Base-by-base conservation (phyloP, 2,329 filamentous ascomycete genomes). In the Fusarium sp. region DNA sequence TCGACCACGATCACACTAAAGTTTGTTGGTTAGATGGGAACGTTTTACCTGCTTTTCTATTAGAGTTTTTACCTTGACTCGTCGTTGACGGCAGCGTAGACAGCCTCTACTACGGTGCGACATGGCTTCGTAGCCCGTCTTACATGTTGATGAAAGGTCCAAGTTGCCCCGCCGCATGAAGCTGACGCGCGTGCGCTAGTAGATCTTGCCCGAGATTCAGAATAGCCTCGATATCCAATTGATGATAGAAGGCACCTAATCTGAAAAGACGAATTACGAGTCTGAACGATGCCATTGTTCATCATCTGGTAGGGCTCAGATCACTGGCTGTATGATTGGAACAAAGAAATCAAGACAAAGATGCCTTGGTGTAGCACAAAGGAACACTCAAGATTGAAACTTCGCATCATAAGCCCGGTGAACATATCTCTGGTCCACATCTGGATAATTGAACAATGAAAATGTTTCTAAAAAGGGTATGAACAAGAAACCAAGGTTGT, bases 1-100 rank as follows among this genome's bases (percentile, higher is more conserved):
- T 3, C 77, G 78, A 2, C 76, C 75, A 38, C 81, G 71, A 57
- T 84, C 83, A 51, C 82, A 84, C 71, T 75, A 36, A 36, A 24
- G 3, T 11, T 22, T 33, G 12, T 20, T 17, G 2, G 53, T 49
- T 6, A 70, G 55, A 38, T 24, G 49, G 2, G 31, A 12, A 33
- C 11, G 31, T 33, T 33, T 33, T 10, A n/a, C 31, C 31, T 33
- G 11, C 31, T 33, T 33, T 33, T 12, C 24, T 33, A 33, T 33
- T 33, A 10, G 10, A 33, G 11, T 1, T 33, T 33, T 33, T 33
- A 33, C 79, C 66, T 78, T 78, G 42, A 81, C 80, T 42, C 76
- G 71, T 24, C 80, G 72, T 60, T 81, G 77, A 35, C 78, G 77
- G 58, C 80, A 82, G 49, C 78, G 77, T 11, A 81, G 69, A 66